Evolutionary conservation across 495 filamentous ascomycete species (phyloP), one percentile per base, ranked within the genome.

Genomic region (Aspergillus affinis): DNA sequence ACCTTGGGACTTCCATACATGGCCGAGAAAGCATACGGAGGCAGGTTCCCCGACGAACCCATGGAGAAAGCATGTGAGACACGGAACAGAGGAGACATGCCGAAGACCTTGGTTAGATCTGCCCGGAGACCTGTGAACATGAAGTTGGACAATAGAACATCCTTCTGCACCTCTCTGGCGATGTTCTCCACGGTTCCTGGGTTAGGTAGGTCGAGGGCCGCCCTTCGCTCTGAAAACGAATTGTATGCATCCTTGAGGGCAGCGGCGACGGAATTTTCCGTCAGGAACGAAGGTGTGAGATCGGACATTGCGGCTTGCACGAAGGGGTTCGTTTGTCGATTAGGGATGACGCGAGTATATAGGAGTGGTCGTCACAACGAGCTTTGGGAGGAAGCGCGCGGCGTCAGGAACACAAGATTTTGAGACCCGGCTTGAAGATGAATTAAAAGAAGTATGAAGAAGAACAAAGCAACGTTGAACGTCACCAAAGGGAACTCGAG

Each of bases 1-100:
- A 97, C 93, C 81, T 90, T 94, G 69, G 86, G 86, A 65, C 88
- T 96, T 58, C 95, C 95, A 72, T 92, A 97, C 68, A 99, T 83
- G 56, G 90, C 90, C 57, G 91, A 90, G 76, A 97, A 97, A 47
- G 89, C 89, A 75, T 99, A 99, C 41, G 95, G 95, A 68, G 91
- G 90, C 72, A 93, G 77, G 61, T 78, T 80, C 53, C 87, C 85
- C 69, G 94, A 89, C 17, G 84, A 84, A 58, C 95, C 93, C 86
- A 97, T 91, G 30, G 93, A 85, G 72, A 99, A 94, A 54, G 93
- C 88, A 82, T 99, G 95, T 53, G 93, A 96, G 60, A 97, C 88
- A 75, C 97, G 93, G 83, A 99, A 99, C 67, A 98, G 79, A 50
- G 94, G 95, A 62, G 86, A 83, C 69, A 96, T 83, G 80, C 91